A percentile compares a stretch with the other conserved stretches of the same genome.
phyloP scores from a whole-genome alignment of 2,329 filamentous ascomycete genomes.

The Beauveria sp. region DNA sequence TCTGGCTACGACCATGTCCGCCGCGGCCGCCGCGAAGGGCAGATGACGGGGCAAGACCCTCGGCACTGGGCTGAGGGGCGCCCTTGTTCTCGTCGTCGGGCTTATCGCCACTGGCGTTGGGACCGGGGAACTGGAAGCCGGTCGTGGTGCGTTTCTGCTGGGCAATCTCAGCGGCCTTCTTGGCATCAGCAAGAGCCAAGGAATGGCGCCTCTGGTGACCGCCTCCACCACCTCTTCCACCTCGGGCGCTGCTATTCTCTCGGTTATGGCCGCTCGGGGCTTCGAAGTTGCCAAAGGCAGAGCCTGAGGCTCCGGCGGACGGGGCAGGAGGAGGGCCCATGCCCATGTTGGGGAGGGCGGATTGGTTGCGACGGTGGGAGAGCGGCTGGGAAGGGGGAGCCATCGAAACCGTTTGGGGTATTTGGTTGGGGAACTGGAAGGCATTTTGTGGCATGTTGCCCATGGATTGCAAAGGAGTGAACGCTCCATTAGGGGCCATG shows the following conservation, averaged over 20 bases:
- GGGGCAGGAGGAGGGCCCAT: conserved; percentile 86
- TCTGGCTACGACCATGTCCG: conserved; percentile 74
- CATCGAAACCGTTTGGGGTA: conserved; percentile 65
- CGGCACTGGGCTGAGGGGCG: conserved; percentile 23
- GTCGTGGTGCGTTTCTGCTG: conserved; percentile 94
- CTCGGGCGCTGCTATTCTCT: conserved; percentile 50
- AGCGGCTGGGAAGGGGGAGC: conserved; percentile 69
- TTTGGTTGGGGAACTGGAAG: conserved; percentile 83
- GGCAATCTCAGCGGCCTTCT: conserved; percentile 92
- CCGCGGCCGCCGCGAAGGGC: conserved; percentile 46
- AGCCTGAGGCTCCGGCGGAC: conserved; percentile 79
- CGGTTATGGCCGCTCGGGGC: conserved; percentile 51
- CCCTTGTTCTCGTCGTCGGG: conserved; percentile 41
- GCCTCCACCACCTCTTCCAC: conserved; percentile 42
- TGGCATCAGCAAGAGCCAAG: conserved; percentile 86
- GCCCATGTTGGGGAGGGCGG: conserved; percentile 84
- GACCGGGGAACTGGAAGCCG: conserved; percentile 88
- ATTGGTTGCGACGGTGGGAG: conserved; percentile 96
- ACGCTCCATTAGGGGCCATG: conserved; percentile 61
- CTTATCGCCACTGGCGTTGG: conserved; percentile 58
- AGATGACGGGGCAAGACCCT: conserved; percentile 31
- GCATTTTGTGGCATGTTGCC: conserved; percentile 70
- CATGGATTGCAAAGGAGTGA: conserved; percentile 76
- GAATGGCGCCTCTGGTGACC: conserved; percentile 94
- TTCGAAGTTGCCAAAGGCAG: conserved; percentile 72